phyloP scores from a whole-genome alignment of 306 rosid genomes.

The Sicyos baderoa region DNA sequence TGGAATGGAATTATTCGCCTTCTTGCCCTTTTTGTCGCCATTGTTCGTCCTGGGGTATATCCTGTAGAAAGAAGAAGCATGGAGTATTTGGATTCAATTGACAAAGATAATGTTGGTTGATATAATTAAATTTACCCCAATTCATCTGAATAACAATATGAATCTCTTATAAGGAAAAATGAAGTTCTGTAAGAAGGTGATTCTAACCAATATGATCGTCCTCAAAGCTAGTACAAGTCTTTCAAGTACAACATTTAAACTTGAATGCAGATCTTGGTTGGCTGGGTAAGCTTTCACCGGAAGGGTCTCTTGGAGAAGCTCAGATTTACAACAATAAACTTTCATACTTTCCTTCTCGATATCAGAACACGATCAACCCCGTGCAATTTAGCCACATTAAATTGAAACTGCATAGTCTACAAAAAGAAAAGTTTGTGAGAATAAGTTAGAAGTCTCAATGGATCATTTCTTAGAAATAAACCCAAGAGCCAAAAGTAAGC shows the following conservation, averaged over 20 bases:
- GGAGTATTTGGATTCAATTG: constrained; percentile 7
- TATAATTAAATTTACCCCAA: too few species aligned
- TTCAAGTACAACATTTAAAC: neutral
- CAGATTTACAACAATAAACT: neutral
- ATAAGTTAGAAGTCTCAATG: neutral
- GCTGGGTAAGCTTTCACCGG: neutral
- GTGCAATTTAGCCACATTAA: neutral
- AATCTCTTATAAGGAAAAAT: neutral
- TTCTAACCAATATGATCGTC: neutral
- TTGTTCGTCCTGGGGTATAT: neutral
- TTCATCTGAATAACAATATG: too few species aligned
- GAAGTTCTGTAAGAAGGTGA: constrained; percentile 7
- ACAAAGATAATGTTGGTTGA: neutral
- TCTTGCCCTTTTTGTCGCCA: neutral
- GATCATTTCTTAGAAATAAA: neutral
- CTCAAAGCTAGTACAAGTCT: constrained; percentile 1
- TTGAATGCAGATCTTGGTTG: neutral
- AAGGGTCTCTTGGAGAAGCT: constrained; percentile 7
- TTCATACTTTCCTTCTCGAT: neutral
- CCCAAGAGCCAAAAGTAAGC: neutral
- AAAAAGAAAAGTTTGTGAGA: neutral
- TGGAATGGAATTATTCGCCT: neutral
- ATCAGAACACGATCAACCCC: neutral
- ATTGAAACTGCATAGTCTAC: neutral
- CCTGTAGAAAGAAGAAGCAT: neutral